Evolutionary conservation across 1,139 yeast species (phyloP), one percentile per base, ranked within the genome.

Genomic region (Diutina scorzettiae): DNA sequence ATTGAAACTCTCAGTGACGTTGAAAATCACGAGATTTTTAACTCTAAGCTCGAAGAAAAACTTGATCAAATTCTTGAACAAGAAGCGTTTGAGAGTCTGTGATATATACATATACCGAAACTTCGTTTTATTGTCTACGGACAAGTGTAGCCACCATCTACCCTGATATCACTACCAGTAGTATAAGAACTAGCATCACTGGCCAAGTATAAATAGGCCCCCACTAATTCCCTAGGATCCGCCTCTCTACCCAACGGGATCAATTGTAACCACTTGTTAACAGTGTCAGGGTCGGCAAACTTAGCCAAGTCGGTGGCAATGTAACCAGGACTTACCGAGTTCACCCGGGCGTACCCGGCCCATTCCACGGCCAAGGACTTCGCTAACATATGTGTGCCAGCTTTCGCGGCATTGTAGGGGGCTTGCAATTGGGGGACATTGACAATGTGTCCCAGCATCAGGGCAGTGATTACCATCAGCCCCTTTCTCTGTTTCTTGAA

Each of bases 341-440:
- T 84, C 49, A 83, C 87, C 59, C 95, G 72, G 42, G 80, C 79
- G 56, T 78, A 74, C 43, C 74, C 69, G 30, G 94, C 85, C 94
- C 95, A 85, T 60, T 85, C 95, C 42, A 80, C 76, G 14, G 93
- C 94, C 48, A 85, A 68, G 1, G 89, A 76, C 60, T 73, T 79
- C 46, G 81, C 78, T 57, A 86, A 69, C 59, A 83, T 94, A 48
- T 81, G 74, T 41, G 81, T 85, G 43, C 91, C 95, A 19, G 95
- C 93, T 64, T 84, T 84, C 51, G 91, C 78, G 62, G 84, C 80
- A 63, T 84, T 84, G 66, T 84, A 84, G 18, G 89, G 87, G 41
- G 85, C 78, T 62, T 84, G 95, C 44, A 81, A 76, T 59, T 84
- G 93, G 12, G 95, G 95, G 48, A 77, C 76, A 60, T 84, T 84